These are phyloP conservation scores for Rhizopus microsporus DNA, from an alignment of 371 early-diverging fungal genomes.

Conservation along the genomic window DNA sequence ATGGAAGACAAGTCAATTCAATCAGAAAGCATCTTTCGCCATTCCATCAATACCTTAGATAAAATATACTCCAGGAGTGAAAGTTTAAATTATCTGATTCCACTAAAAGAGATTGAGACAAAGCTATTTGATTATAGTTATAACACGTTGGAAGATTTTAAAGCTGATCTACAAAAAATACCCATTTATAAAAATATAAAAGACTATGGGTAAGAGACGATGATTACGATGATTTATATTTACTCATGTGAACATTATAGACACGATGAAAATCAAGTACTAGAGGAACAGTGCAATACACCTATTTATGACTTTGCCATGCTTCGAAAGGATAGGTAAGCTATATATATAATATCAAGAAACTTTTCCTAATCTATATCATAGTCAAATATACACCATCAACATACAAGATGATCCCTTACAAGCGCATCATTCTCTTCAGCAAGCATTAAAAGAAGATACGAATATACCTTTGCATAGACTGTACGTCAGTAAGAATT, in stretches of 20 bases:
- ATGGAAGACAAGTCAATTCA: background rate
- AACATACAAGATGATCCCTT: conserved; percentile 3
- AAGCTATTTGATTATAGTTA: conserved; percentile 5
- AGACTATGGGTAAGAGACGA: background rate
- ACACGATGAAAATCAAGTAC: background rate
- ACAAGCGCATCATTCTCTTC: conserved; percentile 7
- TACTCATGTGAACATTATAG: background rate
- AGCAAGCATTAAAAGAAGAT: background rate
- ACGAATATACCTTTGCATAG: conserved; percentile 18
- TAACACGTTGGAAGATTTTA: conserved; percentile 3
- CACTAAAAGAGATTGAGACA: conserved; percentile 4
- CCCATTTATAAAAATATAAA: conserved; percentile 1
- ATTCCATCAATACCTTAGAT: conserved; percentile 11
- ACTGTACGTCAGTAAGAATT: conserved; percentile 34
- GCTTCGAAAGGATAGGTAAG: conserved; percentile 12
- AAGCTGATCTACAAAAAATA: conserved; percentile 9
- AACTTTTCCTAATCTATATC: background rate
- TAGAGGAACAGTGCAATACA: conserved; percentile 11
- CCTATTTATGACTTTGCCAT: conserved; percentile 19
- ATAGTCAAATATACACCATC: conserved; percentile 14
- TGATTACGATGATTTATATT: background rate
- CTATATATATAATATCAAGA: background rate
- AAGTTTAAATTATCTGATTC: conserved; percentile 1
- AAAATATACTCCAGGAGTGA: conserved; percentile 7
- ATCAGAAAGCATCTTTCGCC: background rate